Conservation (phyloP, 2,329 filamentous ascomycete species). For the Colletotrichum euphorbiae region DNA sequence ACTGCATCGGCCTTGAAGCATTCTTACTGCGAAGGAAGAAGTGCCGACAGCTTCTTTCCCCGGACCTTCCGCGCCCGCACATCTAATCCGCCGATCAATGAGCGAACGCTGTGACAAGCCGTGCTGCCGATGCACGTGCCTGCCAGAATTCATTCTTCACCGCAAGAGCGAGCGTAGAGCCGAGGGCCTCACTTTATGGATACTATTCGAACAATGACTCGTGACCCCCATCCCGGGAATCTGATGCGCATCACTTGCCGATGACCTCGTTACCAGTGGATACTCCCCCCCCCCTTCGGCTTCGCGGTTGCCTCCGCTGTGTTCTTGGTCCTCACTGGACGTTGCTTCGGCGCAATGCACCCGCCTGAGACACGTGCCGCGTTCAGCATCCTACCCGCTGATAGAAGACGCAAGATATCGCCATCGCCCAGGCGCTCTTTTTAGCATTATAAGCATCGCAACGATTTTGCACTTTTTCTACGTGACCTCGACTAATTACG, state of each 20-base stretch:
- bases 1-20: slow-evolving; percentile 25
- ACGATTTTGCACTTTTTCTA: no score
- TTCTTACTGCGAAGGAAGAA: neutral
- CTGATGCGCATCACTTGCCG: neutral
- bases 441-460: neutral
- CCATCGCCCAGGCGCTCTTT: slow-evolving; percentile 19
- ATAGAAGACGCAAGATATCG: slow-evolving; percentile 28
- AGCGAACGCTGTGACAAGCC: slow-evolving; percentile 1
- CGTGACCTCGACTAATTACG: no score
- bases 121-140: neutral
- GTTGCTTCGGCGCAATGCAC: slow-evolving; percentile 22
- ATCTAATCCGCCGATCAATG: slow-evolving; percentile 3
- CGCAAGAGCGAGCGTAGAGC: neutral
- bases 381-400: slow-evolving; percentile 7
- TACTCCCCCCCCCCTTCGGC: slow-evolving; percentile 4
- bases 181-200: neutral
- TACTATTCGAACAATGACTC: slow-evolving; percentile 2
- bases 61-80: slow-evolving; percentile 11
- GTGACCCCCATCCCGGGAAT: neutral
- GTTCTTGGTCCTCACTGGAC: slow-evolving; percentile 16
- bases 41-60: slow-evolving; percentile 5
- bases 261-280: neutral
- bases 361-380: slow-evolving; percentile 29
- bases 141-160: neutral
- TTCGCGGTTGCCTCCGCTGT: neutral